Evolutionary conservation across 2,329 filamentous ascomycete genomes (phyloP).

Genomic region (Pleurostoma richardsiae): DNA sequence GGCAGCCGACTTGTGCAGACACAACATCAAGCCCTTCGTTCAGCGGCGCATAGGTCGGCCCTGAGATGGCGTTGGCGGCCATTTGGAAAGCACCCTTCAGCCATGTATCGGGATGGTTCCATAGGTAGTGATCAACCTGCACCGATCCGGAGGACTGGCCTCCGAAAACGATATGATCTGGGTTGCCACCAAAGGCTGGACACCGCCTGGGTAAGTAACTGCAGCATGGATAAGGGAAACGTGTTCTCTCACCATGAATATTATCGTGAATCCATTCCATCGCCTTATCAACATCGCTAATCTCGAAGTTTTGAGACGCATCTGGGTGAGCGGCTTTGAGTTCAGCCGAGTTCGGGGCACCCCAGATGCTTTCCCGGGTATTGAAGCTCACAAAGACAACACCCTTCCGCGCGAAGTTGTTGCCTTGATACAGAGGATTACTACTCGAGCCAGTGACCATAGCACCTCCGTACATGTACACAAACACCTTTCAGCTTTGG

Average conservation of each 20-base stretch:
- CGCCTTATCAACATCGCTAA: too few relatives aligned
- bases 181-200: conserved; percentile 35
- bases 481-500: conserved; percentile 20
- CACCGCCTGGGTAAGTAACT: neutral
- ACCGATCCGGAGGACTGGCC: conserved; percentile 31
- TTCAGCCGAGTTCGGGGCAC: conserved; percentile 35
- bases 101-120: conserved; percentile 30
- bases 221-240: too few relatives aligned
- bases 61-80: conserved; percentile 34
- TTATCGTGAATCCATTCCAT: neutral
- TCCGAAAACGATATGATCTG: conserved; percentile 37
- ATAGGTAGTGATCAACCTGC: conserved; percentile 35
- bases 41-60: conserved; percentile 28
- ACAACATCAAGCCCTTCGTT: conserved; percentile 30
- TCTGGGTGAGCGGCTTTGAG: conserved; percentile 20
- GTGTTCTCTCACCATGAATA: neutral
- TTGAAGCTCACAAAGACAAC: conserved; percentile 33
- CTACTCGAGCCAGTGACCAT: conserved; percentile 34
- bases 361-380: conserved; percentile 35
- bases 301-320: too few relatives aligned
- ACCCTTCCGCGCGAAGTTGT: conserved; percentile 28
- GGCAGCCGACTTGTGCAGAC: conserved; percentile 28
- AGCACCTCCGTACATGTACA: conserved; percentile 39
- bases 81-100: conserved; percentile 32
- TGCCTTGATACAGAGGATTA: conserved; percentile 29